Evolutionary conservation across 1,284 basidiomycete species (phyloP).

Genomic region (Cystobasidiaceae sp.): DNA sequence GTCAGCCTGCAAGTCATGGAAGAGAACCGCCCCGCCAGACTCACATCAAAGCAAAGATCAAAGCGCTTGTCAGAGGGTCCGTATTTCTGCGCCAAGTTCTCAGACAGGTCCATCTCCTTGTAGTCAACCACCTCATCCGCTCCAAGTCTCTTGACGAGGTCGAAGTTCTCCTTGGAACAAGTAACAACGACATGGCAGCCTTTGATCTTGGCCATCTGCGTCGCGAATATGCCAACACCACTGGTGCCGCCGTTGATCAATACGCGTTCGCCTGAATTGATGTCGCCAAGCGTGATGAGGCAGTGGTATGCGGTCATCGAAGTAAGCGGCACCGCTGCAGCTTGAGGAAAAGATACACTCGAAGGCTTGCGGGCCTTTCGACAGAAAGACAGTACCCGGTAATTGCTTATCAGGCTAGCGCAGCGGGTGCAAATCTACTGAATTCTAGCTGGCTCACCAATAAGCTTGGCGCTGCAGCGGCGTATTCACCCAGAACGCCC

Average conservation of each 20-base stretch:
- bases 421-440: not conserved
- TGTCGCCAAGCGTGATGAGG: constrained; percentile 53
- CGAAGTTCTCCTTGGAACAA: constrained; percentile 55
- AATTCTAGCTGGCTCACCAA: not conserved
- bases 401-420: not conserved
- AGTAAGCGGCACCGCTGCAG: constrained; percentile 57
- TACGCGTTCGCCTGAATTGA: constrained; percentile 44
- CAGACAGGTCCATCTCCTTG: constrained; percentile 51
- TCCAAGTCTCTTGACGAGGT: constrained; percentile 50
- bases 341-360: constrained; percentile 54
- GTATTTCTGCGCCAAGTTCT: constrained; percentile 49
- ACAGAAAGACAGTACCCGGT: not conserved
- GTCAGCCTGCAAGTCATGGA: constrained; percentile 1
- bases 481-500: constrained; percentile 57
- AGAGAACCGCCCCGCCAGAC: constrained; percentile 40
- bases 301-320: constrained; percentile 58
- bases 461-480: constrained; percentile 42
- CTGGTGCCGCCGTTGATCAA: constrained; percentile 64
- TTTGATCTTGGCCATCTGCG: constrained; percentile 60
- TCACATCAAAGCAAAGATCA: constrained; percentile 35
- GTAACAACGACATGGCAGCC: constrained; percentile 57
- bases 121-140: constrained; percentile 59
- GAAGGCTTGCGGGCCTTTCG: constrained; percentile 48
- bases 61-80: constrained; percentile 44
- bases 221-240: constrained; percentile 58